phyloP scores from a whole-genome alignment of 2,329 filamentous ascomycete species.

The Trichoderma afroharzianum region DNA sequence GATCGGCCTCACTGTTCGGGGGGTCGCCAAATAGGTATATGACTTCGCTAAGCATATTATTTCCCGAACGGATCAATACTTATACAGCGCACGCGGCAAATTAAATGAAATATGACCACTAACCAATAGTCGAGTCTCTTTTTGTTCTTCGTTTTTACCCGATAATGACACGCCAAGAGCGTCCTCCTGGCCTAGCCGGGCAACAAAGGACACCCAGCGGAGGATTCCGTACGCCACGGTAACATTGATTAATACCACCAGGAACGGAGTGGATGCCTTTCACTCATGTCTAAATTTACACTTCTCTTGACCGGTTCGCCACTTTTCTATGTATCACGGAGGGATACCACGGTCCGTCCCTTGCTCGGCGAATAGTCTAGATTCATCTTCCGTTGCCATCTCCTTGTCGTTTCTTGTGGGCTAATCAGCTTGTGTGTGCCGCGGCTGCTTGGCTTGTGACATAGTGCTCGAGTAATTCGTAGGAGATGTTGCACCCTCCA shows the following conservation, averaged over 20 bases:
- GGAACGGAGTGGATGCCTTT: not conserved
- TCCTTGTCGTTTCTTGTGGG: not conserved
- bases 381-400: not conserved
- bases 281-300: not conserved
- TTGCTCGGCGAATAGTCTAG: not conserved
- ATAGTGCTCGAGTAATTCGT: slow-evolving; percentile 28
- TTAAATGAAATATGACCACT: not conserved
- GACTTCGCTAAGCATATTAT: not conserved
- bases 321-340: not conserved
- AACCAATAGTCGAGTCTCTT: not conserved
- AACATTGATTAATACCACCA: not conserved
- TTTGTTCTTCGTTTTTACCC: not conserved
- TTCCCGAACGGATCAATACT: not conserved
- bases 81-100: not conserved
- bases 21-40: not conserved
- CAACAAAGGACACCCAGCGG: not conserved
- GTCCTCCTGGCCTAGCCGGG: not conserved
- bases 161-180: not conserved
- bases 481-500: slow-evolving; percentile 32
- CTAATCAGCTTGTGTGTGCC: not conserved
- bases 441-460: not conserved
- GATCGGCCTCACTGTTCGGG: not conserved
- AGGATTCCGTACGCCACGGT: not conserved
- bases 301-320: not conserved
- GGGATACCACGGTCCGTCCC: not conserved